Conservation (phyloP, 352 stramenopile species). For the Globisporangium spiculum region DNA sequence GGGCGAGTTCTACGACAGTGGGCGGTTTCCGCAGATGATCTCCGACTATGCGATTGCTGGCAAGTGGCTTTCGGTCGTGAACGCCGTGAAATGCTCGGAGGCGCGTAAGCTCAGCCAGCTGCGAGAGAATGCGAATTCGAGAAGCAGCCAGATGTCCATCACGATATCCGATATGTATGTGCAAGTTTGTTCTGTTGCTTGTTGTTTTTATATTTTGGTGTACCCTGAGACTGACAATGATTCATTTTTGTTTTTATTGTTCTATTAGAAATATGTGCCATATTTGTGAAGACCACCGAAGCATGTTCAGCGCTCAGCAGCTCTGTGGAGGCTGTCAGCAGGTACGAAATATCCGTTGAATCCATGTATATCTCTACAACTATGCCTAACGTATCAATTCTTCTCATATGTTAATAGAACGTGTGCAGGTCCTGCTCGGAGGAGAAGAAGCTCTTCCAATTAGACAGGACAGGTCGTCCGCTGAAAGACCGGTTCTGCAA, state of each 20-base stretch:
- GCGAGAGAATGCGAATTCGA: neutral
- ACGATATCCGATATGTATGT: conserved; percentile 10
- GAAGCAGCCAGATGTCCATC: conserved; percentile 1
- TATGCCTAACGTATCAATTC: neutral
- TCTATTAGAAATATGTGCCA: conserved; percentile 18
- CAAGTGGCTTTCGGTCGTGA: conserved; percentile 18
- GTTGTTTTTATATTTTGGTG: neutral
- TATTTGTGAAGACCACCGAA: neutral
- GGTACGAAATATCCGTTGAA: conserved; percentile 8
- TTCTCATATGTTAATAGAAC: conserved; percentile 20
- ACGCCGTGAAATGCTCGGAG: conserved; percentile 13
- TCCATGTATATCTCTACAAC: neutral
- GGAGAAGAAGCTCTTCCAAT: conserved; percentile 41
- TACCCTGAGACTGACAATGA: neutral
- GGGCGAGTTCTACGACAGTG: conserved; percentile 24
- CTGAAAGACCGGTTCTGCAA: conserved; percentile 49
- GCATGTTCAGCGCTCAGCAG: conserved; percentile 4
- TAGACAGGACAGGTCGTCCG: conserved; percentile 33
- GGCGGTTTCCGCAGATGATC: conserved; percentile 7
- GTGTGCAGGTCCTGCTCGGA: conserved; percentile 49
- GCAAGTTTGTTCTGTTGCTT: too few species aligned
- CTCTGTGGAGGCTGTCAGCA: conserved; percentile 33
- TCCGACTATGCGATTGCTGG: conserved; percentile 20
- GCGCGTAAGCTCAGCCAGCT: neutral
- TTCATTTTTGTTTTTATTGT: neutral